Evolutionary conservation across 2,329 filamentous ascomycete species (phyloP).

Genomic region (Sporothrix variecibatus): DNA sequence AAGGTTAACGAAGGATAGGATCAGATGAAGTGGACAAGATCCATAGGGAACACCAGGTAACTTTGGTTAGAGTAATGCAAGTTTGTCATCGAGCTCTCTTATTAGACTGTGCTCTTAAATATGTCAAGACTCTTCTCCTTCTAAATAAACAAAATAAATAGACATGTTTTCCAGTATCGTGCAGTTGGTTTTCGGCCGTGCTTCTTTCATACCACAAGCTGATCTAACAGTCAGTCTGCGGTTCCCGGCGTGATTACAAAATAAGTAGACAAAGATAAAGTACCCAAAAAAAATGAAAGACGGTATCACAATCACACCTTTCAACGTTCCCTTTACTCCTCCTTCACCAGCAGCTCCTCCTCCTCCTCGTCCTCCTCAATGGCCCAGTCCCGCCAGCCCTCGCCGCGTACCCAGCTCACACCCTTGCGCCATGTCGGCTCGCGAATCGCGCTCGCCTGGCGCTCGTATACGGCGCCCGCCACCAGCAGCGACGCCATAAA

Average conservation of each 20-base stretch:
- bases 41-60: neutral
- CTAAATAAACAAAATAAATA: neutral
- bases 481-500: slow-evolving; percentile 79
- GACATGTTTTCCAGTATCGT: neutral
- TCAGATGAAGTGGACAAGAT: neutral
- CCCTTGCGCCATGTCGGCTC: slow-evolving; percentile 70
- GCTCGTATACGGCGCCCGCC: slow-evolving; percentile 76
- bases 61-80: neutral
- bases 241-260: slow-evolving; percentile 5
- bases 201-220: neutral
- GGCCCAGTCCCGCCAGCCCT: slow-evolving; percentile 72
- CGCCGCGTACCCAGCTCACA: slow-evolving; percentile 71
- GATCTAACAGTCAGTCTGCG: neutral
- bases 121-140: neutral
- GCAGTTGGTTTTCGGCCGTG: neutral
- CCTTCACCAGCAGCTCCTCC: slow-evolving; percentile 3
- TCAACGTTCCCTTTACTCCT: neutral
- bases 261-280: neutral
- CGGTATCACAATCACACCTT: slow-evolving; percentile 5
- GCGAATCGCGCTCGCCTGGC: slow-evolving; percentile 65
- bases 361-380: slow-evolving; percentile 54
- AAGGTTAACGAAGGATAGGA: neutral
- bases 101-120: neutral
- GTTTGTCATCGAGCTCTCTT: neutral
- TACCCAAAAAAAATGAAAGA: neutral